phyloP scores from a whole-genome alignment of 2,329 filamentous ascomycete species.

The Chalaropsis thielavioides region DNA sequence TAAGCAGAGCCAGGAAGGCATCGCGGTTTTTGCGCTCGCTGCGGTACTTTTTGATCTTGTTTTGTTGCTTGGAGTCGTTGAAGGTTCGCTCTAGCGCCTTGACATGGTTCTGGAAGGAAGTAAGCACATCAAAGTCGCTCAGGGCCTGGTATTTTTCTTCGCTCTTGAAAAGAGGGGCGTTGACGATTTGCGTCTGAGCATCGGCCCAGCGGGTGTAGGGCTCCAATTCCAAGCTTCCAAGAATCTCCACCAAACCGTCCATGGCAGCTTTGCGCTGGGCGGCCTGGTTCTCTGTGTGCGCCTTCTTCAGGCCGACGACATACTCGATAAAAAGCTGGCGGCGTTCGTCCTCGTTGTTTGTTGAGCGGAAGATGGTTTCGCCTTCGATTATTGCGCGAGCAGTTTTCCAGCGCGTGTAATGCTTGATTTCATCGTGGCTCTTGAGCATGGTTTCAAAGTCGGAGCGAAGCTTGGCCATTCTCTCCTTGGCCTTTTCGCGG shows the following conservation, averaged over 20 bases:
- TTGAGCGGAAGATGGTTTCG: conserved; percentile 89
- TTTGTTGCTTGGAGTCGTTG: conserved; percentile 78
- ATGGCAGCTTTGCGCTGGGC: conserved; percentile 63
- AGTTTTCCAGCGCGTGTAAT: conserved; percentile 95
- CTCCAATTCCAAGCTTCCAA: conserved; percentile 70
- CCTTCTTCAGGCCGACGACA: conserved; percentile 66
- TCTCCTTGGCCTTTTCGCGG: conserved; percentile 86
- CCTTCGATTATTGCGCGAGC: conserved; percentile 86
- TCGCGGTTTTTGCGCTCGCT: conserved; percentile 80
- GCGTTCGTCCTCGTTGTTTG: conserved; percentile 73
- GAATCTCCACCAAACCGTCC: conserved; percentile 63
- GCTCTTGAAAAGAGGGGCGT: conserved; percentile 33
- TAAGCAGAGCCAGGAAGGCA: conserved; percentile 58
- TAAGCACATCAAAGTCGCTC: conserved; percentile 78
- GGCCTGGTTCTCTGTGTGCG: conserved; percentile 61
- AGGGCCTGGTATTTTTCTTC: conserved; percentile 78
- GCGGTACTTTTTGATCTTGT: conserved; percentile 67
- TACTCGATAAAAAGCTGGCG: conserved; percentile 91
- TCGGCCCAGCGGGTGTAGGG: conserved; percentile 92
- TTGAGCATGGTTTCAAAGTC: conserved; percentile 95
- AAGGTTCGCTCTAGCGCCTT: conserved; percentile 79
- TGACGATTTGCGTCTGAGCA: conserved; percentile 58
- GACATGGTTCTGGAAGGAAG: conserved; percentile 88
- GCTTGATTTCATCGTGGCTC: conserved; percentile 90
- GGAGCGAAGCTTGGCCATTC: conserved; percentile 75